phyloP scores from a whole-genome alignment of 2,329 filamentous ascomycete species.

The Paraphaeosphaeria minitans region DNA sequence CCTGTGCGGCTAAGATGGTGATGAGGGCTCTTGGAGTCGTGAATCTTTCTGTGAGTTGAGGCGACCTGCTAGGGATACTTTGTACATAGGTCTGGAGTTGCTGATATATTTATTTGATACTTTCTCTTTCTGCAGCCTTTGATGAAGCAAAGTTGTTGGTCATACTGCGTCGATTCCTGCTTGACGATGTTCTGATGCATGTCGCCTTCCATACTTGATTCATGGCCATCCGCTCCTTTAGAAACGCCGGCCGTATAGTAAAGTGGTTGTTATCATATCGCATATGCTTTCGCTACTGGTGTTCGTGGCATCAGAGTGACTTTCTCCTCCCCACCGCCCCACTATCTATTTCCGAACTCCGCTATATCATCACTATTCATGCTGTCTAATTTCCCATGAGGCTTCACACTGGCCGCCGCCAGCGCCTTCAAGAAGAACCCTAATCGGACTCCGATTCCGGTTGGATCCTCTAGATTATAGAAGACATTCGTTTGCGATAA shows the following conservation, averaged over 20 bases:
- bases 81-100: neutral
- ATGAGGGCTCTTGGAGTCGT: neutral
- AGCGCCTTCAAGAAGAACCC: neutral
- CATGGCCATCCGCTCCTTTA: too few relatives aligned
- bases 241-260: neutral
- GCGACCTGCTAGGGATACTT: neutral
- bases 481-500: neutral
- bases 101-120: neutral
- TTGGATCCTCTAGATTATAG: neutral
- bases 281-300: neutral
- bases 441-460: neutral
- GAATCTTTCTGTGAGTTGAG: neutral
- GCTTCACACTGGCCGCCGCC: neutral
- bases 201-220: neutral
- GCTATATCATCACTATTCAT: neutral
- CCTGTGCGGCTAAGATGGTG: neutral
- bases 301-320: neutral
- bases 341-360: constrained; percentile 4
- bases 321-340: constrained; percentile 1
- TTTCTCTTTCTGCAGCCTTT: neutral
- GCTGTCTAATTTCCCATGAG: neutral
- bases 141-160: neutral
- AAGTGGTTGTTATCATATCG: neutral
- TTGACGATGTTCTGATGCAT: neutral
- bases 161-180: neutral